Evolutionary conservation across 495 filamentous ascomycete genomes (phyloP), one percentile per base, ranked within the genome.

Genomic region (Neurospora sp.): DNA sequence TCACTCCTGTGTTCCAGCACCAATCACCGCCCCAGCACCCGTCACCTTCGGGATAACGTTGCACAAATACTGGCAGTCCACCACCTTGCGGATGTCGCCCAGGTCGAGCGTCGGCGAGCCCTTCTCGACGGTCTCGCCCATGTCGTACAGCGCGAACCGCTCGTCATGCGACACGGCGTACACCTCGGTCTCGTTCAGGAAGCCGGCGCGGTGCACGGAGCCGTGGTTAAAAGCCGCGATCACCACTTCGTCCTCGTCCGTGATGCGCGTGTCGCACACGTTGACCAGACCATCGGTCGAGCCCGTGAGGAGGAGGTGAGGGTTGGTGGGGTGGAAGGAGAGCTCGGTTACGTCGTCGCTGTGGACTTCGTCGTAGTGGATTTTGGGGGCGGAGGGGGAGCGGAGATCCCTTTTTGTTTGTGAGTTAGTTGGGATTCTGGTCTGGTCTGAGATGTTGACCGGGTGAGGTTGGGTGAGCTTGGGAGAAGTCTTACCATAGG

Each of bases 231-330:
- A 90, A 14, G 96, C 91, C 78, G 94, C 92, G 42, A 92, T 83
- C 8, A 97, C 83, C 0, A 94, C 92, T 27, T 97, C 93, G 78
- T 98, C 94, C 78, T 96, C 93, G 77, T 94, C 93, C 35, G 87
- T 78, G 44, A 93, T 88, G 23, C 83, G 85, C 16, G 88, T 90
- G 79, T 98, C 90, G 82, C 92, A 96, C 69, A 97, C 83, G 77
- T 94, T 97, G 72, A 98, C 87, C 0, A 98, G 88, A 16, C 92
- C 92, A 84, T 99, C 96, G n/a, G 94, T 97, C 71, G 92, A 94
- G 74, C 93, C 94, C 39, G 93, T 94, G 23, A 97, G 86, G 16
- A 98, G 86, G 39, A 92, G 84, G 70, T 87, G 83, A 41, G 88
- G 86, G 40, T 82, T 81, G 44, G 81, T 86, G 48, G 91, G 90